These are phyloP conservation scores for Candida sp. DNA, from an alignment of 1,139 yeast genomes.

Conservation along the genomic window DNA sequence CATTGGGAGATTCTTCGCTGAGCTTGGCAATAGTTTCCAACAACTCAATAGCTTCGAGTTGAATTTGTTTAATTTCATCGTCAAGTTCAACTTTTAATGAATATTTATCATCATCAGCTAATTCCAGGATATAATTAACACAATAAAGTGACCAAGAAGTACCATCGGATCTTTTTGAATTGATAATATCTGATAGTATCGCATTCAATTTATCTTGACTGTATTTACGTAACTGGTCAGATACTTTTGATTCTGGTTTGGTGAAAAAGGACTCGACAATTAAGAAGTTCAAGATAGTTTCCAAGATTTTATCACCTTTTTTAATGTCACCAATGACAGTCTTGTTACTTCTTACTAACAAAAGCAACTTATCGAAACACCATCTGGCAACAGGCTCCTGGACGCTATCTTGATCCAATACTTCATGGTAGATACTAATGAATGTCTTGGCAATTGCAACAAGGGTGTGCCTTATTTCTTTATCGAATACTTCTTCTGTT, in stretches of 20 bases:
- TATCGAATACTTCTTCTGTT: slow-evolving; percentile 12
- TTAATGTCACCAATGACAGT: slow-evolving; percentile 16
- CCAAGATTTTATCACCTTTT: slow-evolving; percentile 26
- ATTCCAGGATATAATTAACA: slow-evolving; percentile 23
- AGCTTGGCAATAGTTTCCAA: slow-evolving; percentile 43
- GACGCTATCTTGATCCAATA: slow-evolving; percentile 11
- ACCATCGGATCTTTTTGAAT: slow-evolving; percentile 37
- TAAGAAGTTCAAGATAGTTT: slow-evolving; percentile 48
- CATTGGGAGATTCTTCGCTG: slow-evolving; percentile 9
- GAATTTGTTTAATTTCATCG: slow-evolving; percentile 48
- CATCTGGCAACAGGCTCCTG: slow-evolving; percentile 55
- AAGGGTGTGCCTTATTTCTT: slow-evolving; percentile 9
- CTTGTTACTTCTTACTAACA: slow-evolving; percentile 52
- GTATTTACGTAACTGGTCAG: slow-evolving; percentile 29
- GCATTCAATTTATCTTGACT: slow-evolving; percentile 64
- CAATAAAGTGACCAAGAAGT: slow-evolving; percentile 61
- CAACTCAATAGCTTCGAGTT: slow-evolving; percentile 47
- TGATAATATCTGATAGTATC: slow-evolving; percentile 56
- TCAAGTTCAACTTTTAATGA: slow-evolving; percentile 47
- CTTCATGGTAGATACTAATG: slow-evolving; percentile 17
- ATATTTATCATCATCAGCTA: slow-evolving; percentile 19
- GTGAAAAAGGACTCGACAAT: slow-evolving; percentile 57
- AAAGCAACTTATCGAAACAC: slow-evolving; percentile 64
- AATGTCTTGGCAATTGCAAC: slow-evolving; percentile 21
- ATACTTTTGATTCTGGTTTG: slow-evolving; percentile 14